Evolutionary conservation across 495 filamentous ascomycete genomes (phyloP).

Genomic region (Aspergillus diversus): DNA sequence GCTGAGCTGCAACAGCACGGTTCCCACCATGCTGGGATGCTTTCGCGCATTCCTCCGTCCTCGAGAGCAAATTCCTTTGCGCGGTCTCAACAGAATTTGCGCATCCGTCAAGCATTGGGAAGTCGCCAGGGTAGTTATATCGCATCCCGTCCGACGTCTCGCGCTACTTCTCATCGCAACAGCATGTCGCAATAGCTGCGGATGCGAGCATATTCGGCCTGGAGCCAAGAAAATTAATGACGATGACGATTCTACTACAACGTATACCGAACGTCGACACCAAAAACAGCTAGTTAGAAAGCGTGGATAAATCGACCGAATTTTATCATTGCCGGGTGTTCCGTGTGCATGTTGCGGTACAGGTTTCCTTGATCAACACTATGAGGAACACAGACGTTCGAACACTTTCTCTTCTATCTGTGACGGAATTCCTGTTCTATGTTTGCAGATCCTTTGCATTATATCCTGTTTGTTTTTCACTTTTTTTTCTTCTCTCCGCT

Average conservation of each 20-base stretch:
- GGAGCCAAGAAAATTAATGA: constrained; percentile 4
- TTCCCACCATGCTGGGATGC: constrained; percentile 28
- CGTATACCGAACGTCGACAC: constrained; percentile 16
- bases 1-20: constrained; percentile 45
- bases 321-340: neutral
- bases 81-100: constrained; percentile 53
- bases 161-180: constrained; percentile 44
- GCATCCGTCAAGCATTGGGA: constrained; percentile 48
- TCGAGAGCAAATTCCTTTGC: constrained; percentile 51
- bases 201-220: constrained; percentile 2
- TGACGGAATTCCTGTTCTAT: neutral
- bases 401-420: constrained; percentile 1
- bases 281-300: neutral
- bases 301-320: neutral
- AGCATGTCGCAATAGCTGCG: constrained; percentile 27
- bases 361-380: neutral
- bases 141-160: constrained; percentile 41
- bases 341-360: neutral
- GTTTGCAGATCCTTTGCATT: neutral
- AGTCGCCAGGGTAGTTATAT: constrained; percentile 42
- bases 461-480: neutral
- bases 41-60: constrained; percentile 41
- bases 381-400: neutral
- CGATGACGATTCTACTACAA: constrained; percentile 17
- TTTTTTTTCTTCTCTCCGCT: neutral